Conservation (phyloP, 1,284 basidiomycete species). For the Fomitopsis schrenkii region DNA sequence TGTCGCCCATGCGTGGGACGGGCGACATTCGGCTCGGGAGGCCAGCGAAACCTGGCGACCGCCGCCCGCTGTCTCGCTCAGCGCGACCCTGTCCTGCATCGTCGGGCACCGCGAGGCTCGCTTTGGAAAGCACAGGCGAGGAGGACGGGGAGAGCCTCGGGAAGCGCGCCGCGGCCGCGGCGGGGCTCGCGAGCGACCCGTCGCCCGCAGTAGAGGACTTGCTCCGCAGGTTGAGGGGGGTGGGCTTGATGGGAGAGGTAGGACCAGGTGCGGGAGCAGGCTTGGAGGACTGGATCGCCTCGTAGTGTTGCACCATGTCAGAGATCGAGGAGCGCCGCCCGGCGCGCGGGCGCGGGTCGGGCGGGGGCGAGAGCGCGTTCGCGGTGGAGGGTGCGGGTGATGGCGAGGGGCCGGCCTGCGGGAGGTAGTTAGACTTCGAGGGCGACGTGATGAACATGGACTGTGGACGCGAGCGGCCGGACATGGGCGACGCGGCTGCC, state of each 20-base stretch:
- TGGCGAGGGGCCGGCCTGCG: conserved; percentile 27
- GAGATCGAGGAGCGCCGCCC: conserved; percentile 70
- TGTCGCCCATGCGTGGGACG: conserved; percentile 15
- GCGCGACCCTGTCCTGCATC: conserved; percentile 14
- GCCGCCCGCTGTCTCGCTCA: conserved; percentile 19
- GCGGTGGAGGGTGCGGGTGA: conserved; percentile 27
- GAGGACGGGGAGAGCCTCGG: conserved; percentile 26
- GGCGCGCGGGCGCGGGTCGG: conserved; percentile 23
- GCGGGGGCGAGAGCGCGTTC: conserved; percentile 21
- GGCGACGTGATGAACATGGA: conserved; percentile 65
- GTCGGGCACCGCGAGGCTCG: conserved; percentile 23
- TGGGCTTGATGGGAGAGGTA: conserved; percentile 32
- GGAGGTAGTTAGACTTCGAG: conserved; percentile 10
- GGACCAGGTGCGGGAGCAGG: conserved; percentile 19
- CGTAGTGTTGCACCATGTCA: conserved; percentile 77
- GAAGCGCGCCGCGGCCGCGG: conserved; percentile 28
- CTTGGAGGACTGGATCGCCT: conserved; percentile 44
- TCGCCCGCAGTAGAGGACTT: conserved; percentile 12
- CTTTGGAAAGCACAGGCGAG: conserved; percentile 22
- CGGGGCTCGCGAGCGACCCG: conserved; percentile 16
- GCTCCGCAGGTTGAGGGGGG: conserved; percentile 21
- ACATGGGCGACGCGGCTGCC: conserved; percentile 10
- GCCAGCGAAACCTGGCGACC: conserved; percentile 17
- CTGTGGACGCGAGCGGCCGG: conserved; percentile 51
- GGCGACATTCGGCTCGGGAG: conserved; percentile 21